A percentile compares a stretch with the other conserved stretches of the same genome.
These are phyloP conservation scores for Microsporum audouinii DNA, from an alignment of 2,329 filamentous ascomycete genomes.

Conservation along the genomic window DNA sequence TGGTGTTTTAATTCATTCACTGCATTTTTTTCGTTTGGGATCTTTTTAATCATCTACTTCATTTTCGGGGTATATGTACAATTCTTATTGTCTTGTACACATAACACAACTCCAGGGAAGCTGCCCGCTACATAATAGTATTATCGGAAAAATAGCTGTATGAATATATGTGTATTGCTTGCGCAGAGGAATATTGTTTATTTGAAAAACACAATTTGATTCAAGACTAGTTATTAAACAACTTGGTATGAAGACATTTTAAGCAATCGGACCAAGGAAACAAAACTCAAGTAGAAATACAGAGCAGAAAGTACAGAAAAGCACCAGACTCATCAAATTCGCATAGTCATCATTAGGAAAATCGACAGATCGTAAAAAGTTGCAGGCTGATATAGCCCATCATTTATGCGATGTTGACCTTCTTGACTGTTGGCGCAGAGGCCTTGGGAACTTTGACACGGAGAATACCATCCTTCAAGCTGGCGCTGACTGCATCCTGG, in stretches of 20 bases:
- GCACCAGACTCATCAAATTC: background rate
- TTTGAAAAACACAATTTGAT: background rate
- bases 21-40: background rate
- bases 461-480: conserved; percentile 48
- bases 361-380: background rate
- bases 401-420: conserved; percentile 36
- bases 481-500: conserved; percentile 48
- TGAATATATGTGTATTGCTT: background rate
- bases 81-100: background rate
- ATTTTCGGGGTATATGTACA: background rate
- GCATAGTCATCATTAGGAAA: background rate
- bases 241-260: background rate
- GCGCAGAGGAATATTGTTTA: background rate
- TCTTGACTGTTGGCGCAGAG: conserved; percentile 37
- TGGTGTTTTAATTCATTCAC: background rate
- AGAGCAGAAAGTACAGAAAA: background rate
- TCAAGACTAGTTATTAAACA: background rate
- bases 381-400: background rate
- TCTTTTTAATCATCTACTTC: background rate
- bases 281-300: background rate
- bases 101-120: background rate
- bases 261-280: background rate
- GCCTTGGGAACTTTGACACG: conserved; percentile 47
- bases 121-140: background rate
- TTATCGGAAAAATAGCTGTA: background rate